A percentile compares a stretch with the other conserved stretches of the same genome.
These are phyloP conservation scores for Eimeria tenella DNA, from an alignment of 169 alveolate species.

Conservation along the genomic window DNA sequence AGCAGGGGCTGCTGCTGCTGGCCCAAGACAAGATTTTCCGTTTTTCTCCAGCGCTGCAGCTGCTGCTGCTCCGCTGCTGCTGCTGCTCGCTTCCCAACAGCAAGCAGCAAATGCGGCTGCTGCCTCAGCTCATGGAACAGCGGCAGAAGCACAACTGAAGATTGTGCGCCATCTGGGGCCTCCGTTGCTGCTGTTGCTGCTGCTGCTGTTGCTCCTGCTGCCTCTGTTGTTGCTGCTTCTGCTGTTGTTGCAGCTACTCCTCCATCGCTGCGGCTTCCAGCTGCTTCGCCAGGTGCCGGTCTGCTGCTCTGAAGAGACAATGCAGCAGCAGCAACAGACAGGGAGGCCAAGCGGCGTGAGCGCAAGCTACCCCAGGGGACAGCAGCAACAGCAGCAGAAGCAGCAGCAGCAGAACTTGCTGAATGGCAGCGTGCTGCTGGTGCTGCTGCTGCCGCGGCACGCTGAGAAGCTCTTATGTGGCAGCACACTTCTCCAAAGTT, in stretches of 20 bases:
- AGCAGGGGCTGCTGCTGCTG: neutral
- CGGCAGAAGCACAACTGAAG: neutral
- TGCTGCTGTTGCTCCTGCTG: neutral
- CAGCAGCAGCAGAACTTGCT: neutral
- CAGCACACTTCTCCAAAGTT: neutral
- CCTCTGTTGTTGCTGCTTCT: neutral
- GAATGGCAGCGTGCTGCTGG: neutral
- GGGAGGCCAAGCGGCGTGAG: neutral
- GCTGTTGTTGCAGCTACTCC: neutral
- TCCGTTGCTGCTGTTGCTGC: neutral
- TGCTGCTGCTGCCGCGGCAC: neutral
- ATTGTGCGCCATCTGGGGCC: neutral
- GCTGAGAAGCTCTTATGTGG: neutral
- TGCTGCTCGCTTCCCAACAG: neutral
- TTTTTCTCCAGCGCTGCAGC: slow-evolving; percentile 21
- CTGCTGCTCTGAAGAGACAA: neutral
- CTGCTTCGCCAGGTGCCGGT: neutral
- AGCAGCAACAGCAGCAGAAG: neutral
- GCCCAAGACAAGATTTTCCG: neutral
- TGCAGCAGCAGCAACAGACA: neutral
- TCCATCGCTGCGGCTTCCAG: neutral
- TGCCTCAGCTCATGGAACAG: neutral
- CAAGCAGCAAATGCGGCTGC: slow-evolving; percentile 17
- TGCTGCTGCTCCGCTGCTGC: neutral
- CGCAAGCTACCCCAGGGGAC: no score